A percentile compares a stretch with the other conserved stretches of the same genome.
These are phyloP conservation scores for Phytopythium cucurbitacearum DNA, from an alignment of 352 stramenopile genomes.

Conservation along the genomic window DNA sequence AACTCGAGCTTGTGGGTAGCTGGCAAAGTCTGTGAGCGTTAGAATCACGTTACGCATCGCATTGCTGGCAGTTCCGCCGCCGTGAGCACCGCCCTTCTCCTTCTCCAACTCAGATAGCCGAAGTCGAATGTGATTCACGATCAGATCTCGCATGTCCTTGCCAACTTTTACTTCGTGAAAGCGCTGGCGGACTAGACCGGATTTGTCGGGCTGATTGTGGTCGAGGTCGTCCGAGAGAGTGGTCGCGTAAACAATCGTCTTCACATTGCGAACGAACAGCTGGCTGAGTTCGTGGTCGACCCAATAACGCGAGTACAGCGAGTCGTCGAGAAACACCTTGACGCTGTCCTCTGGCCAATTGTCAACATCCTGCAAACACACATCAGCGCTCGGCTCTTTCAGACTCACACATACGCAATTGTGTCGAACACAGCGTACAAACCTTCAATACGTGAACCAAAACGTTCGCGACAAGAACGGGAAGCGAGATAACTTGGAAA, in stretches of 20 bases:
- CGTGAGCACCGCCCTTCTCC: constrained; percentile 26
- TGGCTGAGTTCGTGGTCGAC: constrained; percentile 81
- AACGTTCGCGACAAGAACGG: constrained; percentile 71
- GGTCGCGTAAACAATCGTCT: constrained; percentile 42
- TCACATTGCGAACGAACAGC: constrained; percentile 76
- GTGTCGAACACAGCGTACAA: neutral
- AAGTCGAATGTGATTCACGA: constrained; percentile 62
- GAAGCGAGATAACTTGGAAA: constrained; percentile 49
- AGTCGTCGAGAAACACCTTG: constrained; percentile 87
- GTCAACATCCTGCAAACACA: constrained; percentile 23
- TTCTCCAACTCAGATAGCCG: constrained; percentile 69
- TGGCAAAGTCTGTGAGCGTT: constrained; percentile 62
- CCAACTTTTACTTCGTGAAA: constrained; percentile 37
- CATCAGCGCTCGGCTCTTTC: neutral
- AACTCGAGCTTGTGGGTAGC: constrained; percentile 49
- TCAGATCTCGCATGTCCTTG: constrained; percentile 54
- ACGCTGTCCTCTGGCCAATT: constrained; percentile 78
- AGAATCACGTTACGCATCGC: constrained; percentile 73
- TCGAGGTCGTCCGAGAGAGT: constrained; percentile 8
- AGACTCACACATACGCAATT: constrained; percentile 1
- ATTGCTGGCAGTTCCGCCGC: constrained; percentile 34
- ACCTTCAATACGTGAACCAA: constrained; percentile 68
- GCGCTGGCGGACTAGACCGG: constrained; percentile 31
- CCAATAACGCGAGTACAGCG: constrained; percentile 73
- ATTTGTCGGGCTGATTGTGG: constrained; percentile 4